Base-by-base conservation (phyloP, 345 rosid genomes). In the Lepidium africanum region DNA sequence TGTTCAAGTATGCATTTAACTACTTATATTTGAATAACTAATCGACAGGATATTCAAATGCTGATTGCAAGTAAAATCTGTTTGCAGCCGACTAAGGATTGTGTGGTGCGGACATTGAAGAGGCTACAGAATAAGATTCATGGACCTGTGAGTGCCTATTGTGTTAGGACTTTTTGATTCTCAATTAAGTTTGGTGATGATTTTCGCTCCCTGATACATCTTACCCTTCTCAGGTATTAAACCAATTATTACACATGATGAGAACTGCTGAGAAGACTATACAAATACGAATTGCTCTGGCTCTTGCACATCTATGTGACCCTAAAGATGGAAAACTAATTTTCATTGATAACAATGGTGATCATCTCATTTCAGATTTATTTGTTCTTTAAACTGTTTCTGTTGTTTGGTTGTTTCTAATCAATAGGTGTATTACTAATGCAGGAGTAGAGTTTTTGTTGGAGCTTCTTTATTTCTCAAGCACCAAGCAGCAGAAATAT, bases 291-390 rank as follows among this genome's bases (percentile, higher is more conserved):
- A 71, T 89, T 75, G 85, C 86, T 77, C 69, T 85, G 78, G 72
- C 92, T 63, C 86, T 89, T 63, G 86, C 96, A 75, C 82, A 86
- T 76, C 84, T 86, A n/a, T 86, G 90, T 78, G 73, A 83, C 17
- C 84, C 86, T 40, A 74, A 75, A 59, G 84, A 83, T 69, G 82
- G 81, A 60, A 80, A 79, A 77, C 43, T 63, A 33, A 74, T 86
- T 76, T 86, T 89, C 74, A 74, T 85, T 42, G 85, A 89, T 59
- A 83, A 78, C 62, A 82, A 82, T 25, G 96, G 96, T 89, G 73
- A 41, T 49, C 15, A 41, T 52, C 74, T 40, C 66, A 7, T 19
- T 27, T 45, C 12, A 58, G 48, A 57, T 43, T 67, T 58, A 6
- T 46, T 43, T 65, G 38, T 6, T 43, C 38, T 25, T 10, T 9